A percentile compares a stretch with the other conserved stretches of the same genome.
Evolutionary conservation across 306 rosid species (phyloP).

Genomic region (Dryas drummondii): DNA sequence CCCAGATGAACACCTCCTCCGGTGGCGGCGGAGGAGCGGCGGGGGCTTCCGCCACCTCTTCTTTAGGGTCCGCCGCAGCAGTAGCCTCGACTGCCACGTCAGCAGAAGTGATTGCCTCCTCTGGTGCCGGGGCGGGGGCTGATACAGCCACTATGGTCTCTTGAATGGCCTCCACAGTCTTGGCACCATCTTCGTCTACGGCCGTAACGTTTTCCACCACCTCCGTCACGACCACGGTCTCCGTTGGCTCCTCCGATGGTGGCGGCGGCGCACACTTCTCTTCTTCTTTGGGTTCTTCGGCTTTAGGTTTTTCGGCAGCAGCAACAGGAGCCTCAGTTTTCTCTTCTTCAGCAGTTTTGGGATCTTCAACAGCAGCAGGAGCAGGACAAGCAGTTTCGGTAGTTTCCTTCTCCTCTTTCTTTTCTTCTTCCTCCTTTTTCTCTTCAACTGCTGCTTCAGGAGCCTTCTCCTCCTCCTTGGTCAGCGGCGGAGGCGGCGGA

Average conservation of each 20-base stretch:
- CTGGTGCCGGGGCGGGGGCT: constrained; percentile 24
- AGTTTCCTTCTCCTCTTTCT: background rate
- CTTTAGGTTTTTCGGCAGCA: constrained; percentile 2
- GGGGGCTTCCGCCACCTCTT: constrained; percentile 14
- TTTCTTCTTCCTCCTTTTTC: constrained; percentile 19
- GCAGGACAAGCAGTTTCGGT: too few species aligned
- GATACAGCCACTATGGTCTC: constrained; percentile 48
- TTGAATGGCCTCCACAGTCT: constrained; percentile 69
- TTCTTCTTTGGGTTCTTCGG: constrained; percentile 25
- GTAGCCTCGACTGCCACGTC: constrained; percentile 26
- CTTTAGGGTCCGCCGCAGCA: constrained; percentile 25
- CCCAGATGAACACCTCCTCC: constrained; percentile 60
- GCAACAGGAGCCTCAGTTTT: background rate
- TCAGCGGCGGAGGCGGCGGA: constrained; percentile 41
- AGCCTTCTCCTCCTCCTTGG: constrained; percentile 39
- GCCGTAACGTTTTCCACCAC: constrained; percentile 36
- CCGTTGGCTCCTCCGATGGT: background rate
- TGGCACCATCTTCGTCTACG: constrained; percentile 58
- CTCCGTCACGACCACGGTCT: constrained; percentile 21
- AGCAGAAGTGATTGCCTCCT: background rate
- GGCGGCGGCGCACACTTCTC: background rate
- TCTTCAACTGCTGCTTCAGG: constrained; percentile 7
- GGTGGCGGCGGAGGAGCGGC: constrained; percentile 31
- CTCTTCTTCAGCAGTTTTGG: constrained; percentile 6
- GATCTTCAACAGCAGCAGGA: background rate